Evolutionary conservation across 2,329 filamentous ascomycete genomes (phyloP), one percentile per base, ranked within the genome.

Genomic region (Botrytis cinerea): DNA sequence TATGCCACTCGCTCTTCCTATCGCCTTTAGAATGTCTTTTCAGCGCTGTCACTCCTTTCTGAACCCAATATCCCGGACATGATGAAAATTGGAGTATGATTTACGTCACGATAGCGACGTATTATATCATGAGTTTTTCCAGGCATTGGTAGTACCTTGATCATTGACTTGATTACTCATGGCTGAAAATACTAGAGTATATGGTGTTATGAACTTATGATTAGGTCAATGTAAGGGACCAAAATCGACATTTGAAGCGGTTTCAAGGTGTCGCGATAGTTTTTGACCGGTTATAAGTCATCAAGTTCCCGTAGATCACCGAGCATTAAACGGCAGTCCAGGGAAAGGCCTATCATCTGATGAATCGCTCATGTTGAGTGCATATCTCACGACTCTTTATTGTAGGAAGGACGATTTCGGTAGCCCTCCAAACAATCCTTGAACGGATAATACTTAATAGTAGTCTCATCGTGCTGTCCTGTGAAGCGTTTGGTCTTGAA

Each of bases 391-490:
- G 35, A 43, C 9, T 16, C 12, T 28, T 7, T 1, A 40, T 54
- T 48, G 40, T 2, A 25, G 12, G 48, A 1, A 28, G 66, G 48
- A 28, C 16, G 48, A 9, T 10, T 43, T 20, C 43, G 8, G n/a
- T 43, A 57, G 48, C 43, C 48, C 12, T 43, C 48, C 35, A 43
- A 10, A 18, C 66, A 68, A 57, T 68, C 66, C n/a, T 57, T 68
- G 18, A 68, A 68, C 22, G 48, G 66, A 16, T 68, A 68, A 68
- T 68, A 68, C 18, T 43, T 68, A 38, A 68, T 20, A 10, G 25
- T 12, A 7, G 66, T 57, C 5, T 28, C 35, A 32, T 22, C 8
- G 18, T 68, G 48, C 48, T 57, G 35, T 43, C 22, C 0, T 57
- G 48, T 25, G 10, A 16, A 40, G 10, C 1, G 18, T 43, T 22